Conservation (phyloP, 345 rosid genomes). For the Rubroshorea leprosula region DNA sequence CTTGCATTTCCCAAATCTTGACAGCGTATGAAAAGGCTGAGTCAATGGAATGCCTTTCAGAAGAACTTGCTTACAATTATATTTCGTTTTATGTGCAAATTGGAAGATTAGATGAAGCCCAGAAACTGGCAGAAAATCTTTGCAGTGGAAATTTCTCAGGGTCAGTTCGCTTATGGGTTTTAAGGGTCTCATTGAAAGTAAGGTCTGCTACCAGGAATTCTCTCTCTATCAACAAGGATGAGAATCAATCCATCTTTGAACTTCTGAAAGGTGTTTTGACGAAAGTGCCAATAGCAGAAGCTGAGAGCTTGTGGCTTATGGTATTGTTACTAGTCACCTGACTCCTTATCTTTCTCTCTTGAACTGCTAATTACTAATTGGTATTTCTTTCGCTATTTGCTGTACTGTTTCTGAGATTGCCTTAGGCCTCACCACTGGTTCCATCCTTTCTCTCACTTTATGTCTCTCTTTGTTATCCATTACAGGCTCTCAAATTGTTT, state of each 20-base stretch:
- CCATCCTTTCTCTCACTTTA: background rate
- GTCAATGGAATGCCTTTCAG: constrained; percentile 43
- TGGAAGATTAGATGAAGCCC: constrained; percentile 53
- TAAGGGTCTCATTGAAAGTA: constrained; percentile 58
- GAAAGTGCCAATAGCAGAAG: constrained; percentile 46
- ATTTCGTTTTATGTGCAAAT: constrained; percentile 58
- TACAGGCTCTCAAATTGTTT: constrained; percentile 70
- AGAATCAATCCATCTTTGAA: too few species aligned
- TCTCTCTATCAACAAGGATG: constrained; percentile 36
- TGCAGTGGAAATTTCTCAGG: constrained; percentile 48
- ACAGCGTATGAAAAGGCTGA: constrained; percentile 66
- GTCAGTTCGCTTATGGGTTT: constrained; percentile 53
- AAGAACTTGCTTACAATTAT: constrained; percentile 65
- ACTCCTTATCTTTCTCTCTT: constrained; percentile 59
- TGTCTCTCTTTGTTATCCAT: constrained; percentile 5
- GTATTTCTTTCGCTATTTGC: too few species aligned
- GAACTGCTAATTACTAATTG: constrained; percentile 25
- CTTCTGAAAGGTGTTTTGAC: constrained; percentile 39
- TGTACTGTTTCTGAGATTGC: background rate
- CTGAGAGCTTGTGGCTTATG: constrained; percentile 79
- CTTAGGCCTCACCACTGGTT: background rate
- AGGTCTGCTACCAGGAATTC: constrained; percentile 31
- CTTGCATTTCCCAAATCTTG: constrained; percentile 38
- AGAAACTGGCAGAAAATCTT: constrained; percentile 51
- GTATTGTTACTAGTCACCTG: constrained; percentile 44